phyloP scores from a whole-genome alignment of 306 rosid species.

The Acacia melanoxylon region DNA sequence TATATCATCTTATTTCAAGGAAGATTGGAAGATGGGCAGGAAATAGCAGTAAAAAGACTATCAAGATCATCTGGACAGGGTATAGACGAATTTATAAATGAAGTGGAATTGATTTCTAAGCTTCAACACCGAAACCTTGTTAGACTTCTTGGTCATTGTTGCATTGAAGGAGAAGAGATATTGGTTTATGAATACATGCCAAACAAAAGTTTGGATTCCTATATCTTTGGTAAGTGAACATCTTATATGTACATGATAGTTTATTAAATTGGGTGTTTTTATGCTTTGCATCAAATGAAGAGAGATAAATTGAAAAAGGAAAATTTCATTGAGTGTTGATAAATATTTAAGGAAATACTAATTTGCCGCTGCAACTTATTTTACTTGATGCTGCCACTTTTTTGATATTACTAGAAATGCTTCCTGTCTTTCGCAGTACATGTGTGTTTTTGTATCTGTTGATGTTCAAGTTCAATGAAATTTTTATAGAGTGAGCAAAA shows the following conservation, averaged over 20 bases:
- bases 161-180: conserved; percentile 25
- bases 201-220: no score
- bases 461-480: not conserved
- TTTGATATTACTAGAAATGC: no score
- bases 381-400: not conserved
- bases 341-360: not conserved
- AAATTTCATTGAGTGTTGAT: not conserved
- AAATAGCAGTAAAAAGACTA: conserved; percentile 30
- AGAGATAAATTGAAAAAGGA: not conserved
- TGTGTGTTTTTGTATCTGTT: not conserved
- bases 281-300: not conserved
- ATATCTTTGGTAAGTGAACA: conserved; percentile 20
- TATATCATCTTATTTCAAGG: conserved; percentile 5
- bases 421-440: not conserved
- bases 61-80: conserved; percentile 26
- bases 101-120: conserved; percentile 27
- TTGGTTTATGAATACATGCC: no score
- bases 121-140: conserved; percentile 35
- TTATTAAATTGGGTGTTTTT: not conserved
- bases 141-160: conserved; percentile 27
- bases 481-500: not conserved
- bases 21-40: not conserved
- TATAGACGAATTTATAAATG: conserved; percentile 28
- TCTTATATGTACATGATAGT: not conserved
- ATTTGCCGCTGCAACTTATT: not conserved